Evolutionary conservation across 2,329 filamentous ascomycete species (phyloP).

Genomic region (Colletotrichum tanaceti): DNA sequence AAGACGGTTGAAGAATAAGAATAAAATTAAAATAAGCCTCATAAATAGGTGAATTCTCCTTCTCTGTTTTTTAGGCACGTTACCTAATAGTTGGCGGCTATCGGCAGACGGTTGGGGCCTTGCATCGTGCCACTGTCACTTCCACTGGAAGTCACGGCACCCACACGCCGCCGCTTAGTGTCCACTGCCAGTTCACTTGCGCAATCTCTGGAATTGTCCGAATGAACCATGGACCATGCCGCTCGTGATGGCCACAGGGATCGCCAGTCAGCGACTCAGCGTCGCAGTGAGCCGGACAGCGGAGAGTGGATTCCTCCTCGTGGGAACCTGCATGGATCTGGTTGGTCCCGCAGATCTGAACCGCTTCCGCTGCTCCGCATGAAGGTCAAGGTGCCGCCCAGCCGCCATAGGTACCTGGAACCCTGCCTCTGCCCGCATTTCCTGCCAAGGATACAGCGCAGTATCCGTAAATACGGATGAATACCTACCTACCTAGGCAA

Average conservation of each 20-base stretch:
- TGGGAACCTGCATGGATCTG: constrained; percentile 38
- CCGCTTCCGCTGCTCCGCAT: constrained; percentile 26
- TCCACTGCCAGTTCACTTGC: constrained; percentile 28
- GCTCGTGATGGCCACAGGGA: constrained; percentile 25
- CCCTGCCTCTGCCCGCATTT: constrained; percentile 2
- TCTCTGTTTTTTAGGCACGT: neutral
- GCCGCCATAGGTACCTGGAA: neutral
- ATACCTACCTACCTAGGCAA: no score
- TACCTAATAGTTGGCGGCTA: constrained; percentile 7
- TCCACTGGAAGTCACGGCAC: constrained; percentile 1
- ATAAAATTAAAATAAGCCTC: neutral
- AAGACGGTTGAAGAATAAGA: neutral
- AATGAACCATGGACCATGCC: neutral
- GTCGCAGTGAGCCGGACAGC: constrained; percentile 14
- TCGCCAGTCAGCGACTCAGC: constrained; percentile 12
- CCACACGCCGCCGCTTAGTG: constrained; percentile 4
- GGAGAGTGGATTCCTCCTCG: constrained; percentile 17
- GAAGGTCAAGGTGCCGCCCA: neutral
- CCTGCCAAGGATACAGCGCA: neutral
- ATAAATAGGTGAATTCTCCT: neutral
- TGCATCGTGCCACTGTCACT: constrained; percentile 10
- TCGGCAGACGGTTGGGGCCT: constrained; percentile 6
- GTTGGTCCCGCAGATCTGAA: constrained; percentile 37
- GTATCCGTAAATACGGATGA: no score
- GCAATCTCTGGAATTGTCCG: neutral